Evolutionary conservation across 345 rosid species (phyloP).

Genomic region (Eucalyptus brandiana): DNA sequence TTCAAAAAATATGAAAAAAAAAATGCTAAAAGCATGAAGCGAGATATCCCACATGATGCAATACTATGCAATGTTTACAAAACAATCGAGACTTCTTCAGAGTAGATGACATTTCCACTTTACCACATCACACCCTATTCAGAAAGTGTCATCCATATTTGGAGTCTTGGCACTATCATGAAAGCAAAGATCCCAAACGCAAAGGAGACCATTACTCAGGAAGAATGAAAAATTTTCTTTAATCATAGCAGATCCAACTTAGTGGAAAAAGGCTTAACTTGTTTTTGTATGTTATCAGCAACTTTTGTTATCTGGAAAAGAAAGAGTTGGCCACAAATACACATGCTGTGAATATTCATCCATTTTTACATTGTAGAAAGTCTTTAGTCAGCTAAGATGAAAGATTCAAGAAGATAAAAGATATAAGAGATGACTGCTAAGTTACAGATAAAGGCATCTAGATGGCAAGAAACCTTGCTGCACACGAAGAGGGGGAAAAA

Average conservation of each 20-base stretch:
- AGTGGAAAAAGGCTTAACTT: not conserved
- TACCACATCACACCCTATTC: not conserved
- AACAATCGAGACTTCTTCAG: not conserved
- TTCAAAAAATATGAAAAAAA: not conserved
- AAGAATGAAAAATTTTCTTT: not conserved
- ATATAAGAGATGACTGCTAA: not conserved
- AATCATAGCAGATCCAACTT: not conserved
- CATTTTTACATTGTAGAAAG: not conserved
- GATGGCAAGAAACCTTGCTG: not conserved
- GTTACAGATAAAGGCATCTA: not conserved
- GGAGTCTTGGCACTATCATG: not conserved
- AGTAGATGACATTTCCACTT: not conserved
- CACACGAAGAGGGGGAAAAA: not conserved
- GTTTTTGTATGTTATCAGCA: not conserved
- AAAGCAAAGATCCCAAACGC: not conserved
- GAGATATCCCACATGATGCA: not conserved
- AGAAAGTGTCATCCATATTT: not conserved
- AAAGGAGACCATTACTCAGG: not conserved
- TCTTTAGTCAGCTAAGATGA: not conserved
- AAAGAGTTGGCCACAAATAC: not conserved
- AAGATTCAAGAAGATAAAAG: not conserved
- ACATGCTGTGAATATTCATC: not conserved
- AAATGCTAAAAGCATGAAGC: not conserved
- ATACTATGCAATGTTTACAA: not conserved
- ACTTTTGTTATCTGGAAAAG: not conserved